Conservation (phyloP, 2,329 filamentous ascomycete species). For the Neofusicoccum kwambonambiense region DNA sequence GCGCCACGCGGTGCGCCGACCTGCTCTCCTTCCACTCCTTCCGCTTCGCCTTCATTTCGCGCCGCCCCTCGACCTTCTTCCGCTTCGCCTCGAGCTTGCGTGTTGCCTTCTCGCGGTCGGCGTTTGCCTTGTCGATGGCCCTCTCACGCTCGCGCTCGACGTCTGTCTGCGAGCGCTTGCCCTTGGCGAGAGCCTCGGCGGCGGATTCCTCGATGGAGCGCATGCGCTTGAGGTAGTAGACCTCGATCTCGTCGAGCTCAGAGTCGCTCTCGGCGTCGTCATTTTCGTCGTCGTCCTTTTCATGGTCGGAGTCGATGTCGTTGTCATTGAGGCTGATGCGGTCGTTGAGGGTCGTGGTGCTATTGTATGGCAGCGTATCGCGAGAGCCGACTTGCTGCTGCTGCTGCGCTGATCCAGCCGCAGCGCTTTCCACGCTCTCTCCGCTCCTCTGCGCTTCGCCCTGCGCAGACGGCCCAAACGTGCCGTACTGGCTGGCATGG, state of each 20-base stretch:
- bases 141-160: constrained; percentile 27
- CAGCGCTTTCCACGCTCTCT: too few species aligned
- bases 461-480: not conserved
- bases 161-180: constrained; percentile 26
- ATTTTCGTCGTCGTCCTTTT: not conserved
- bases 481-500: not conserved
- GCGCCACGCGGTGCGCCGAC: constrained; percentile 23
- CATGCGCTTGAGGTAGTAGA: constrained; percentile 9
- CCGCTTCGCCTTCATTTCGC: constrained; percentile 24
- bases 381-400: not conserved
- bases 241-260: constrained; percentile 11
- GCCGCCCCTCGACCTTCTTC: constrained; percentile 20
- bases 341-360: not conserved
- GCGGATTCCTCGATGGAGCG: constrained; percentile 26
- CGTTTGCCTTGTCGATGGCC: constrained; percentile 27
- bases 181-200: constrained; percentile 23
- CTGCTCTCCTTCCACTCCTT: constrained; percentile 26
- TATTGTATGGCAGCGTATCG: not conserved
- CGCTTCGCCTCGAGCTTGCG: constrained; percentile 23
- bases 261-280: not conserved
- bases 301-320: not conserved
- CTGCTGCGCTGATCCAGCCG: not conserved
- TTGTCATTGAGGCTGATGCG: not conserved
- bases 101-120: not conserved
- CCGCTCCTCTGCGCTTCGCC: too few species aligned